A percentile compares a stretch with the other conserved stretches of the same genome.
Conservation (phyloP, 768 basidiomycete species). For the Postia placenta region DNA sequence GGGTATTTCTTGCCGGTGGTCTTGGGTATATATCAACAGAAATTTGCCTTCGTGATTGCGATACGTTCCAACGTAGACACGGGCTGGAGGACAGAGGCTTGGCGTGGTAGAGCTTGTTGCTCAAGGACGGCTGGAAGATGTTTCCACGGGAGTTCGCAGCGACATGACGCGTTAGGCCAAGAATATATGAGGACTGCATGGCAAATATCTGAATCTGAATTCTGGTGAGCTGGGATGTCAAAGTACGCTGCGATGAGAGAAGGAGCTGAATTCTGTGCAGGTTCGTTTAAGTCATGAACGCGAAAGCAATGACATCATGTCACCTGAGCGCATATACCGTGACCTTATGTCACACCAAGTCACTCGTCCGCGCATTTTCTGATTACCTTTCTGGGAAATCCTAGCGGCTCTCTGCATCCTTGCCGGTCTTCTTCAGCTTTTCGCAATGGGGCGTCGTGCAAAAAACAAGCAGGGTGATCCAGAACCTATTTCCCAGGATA, state of each 20-base stretch:
- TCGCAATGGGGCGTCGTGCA: conserved; percentile 72
- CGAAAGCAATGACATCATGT: no score
- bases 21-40: no score
- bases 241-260: no score
- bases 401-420: neutral
- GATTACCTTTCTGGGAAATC: conserved; percentile 7
- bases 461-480: conserved; percentile 82
- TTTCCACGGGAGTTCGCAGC: neutral
- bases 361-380: conserved; percentile 2
- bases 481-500: conserved; percentile 38
- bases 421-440: neutral
- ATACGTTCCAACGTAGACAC: no score
- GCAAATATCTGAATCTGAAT: no score
- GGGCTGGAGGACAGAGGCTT: no score
- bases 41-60: no score
- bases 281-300: no score
- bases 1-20: no score
- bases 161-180: neutral
- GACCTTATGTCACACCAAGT: neutral
- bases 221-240: no score
- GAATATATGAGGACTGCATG: neutral
- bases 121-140: neutral
- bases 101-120: neutral
- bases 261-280: no score
- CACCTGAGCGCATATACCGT: no score